Percentiles rank a stretch among this genome's conserved stretches.
phyloP scores from a whole-genome alignment of 306 rosid species.

The Trichosanthes truncata region DNA sequence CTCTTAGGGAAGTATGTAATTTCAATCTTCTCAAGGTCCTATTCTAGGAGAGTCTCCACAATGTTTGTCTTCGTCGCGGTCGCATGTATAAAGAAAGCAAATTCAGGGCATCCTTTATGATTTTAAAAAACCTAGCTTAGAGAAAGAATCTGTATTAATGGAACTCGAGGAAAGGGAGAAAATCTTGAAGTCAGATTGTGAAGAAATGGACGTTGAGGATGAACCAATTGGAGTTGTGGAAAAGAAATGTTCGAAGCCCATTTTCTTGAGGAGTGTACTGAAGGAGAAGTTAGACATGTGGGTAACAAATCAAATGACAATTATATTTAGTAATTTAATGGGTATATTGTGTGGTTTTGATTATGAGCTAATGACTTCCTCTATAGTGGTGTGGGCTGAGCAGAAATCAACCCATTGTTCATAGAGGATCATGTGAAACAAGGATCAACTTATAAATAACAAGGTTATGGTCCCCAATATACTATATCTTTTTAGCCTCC shows the following conservation, averaged over 20 bases:
- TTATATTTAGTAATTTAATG: no score
- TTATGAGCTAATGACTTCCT: no score
- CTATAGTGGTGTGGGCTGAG: no score
- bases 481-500: no score
- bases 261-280: conserved; percentile 39
- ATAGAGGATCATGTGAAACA: no score
- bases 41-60: background rate
- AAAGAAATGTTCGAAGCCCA: conserved; percentile 27
- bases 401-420: no score
- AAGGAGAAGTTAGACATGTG: conserved; percentile 31
- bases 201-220: conserved; percentile 17
- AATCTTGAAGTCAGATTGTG: background rate
- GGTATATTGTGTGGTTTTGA: no score
- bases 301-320: no score
- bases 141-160: background rate
- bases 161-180: background rate
- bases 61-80: background rate
- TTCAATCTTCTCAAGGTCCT: conserved; percentile 7
- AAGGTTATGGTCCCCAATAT: no score
- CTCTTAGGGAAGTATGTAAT: background rate
- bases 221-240: conserved; percentile 21
- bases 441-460: no score
- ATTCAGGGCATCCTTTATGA: background rate
- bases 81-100: background rate
- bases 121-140: background rate